Evolutionary conservation across 768 basidiomycete species (phyloP).

Genomic region (Suillus cothurnatus): DNA sequence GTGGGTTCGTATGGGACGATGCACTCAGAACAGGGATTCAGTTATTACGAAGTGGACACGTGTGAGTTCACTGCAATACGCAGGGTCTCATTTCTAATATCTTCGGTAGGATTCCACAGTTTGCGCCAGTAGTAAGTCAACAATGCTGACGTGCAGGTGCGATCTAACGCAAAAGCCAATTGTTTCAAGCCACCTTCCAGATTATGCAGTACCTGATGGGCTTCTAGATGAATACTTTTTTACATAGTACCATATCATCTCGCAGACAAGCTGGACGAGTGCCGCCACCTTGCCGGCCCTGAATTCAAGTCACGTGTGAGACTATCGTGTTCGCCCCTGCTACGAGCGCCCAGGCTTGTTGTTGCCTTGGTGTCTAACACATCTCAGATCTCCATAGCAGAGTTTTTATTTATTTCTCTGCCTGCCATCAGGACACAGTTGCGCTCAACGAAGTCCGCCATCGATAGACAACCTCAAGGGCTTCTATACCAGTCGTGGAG

Average conservation of each 20-base stretch:
- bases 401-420: neutral
- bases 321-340: neutral
- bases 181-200: neutral
- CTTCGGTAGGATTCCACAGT: neutral
- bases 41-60: neutral
- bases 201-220: neutral
- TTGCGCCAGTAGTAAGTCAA: neutral
- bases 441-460: neutral
- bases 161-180: neutral
- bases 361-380: neutral
- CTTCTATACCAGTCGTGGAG: neutral
- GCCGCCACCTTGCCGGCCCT: neutral
- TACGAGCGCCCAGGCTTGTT: neutral
- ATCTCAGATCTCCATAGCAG: neutral
- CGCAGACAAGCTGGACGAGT: neutral
- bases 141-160: neutral
- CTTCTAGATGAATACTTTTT: neutral
- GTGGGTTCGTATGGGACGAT: neutral
- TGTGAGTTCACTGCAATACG: neutral
- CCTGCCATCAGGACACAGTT: constrained; percentile 3
- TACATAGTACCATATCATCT: neutral
- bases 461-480: neutral
- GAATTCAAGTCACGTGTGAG: neutral
- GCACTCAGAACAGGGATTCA: neutral
- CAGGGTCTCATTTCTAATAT: neutral